These are phyloP conservation scores for Silybum marianum DNA, from an alignment of 129 eudicot species.

Conservation along the genomic window DNA sequence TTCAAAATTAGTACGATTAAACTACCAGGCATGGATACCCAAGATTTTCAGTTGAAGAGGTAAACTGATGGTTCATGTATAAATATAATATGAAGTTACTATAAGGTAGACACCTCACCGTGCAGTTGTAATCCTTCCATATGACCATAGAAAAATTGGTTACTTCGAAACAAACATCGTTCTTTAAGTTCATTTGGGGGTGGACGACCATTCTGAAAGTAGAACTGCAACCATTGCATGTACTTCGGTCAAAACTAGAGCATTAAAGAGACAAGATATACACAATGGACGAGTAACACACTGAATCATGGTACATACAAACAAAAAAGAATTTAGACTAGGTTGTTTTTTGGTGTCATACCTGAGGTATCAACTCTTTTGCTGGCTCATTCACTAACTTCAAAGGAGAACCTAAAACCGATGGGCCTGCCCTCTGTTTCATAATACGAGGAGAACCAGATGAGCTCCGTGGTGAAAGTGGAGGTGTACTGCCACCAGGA, in stretches of 20 bases:
- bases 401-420: slow-evolving; percentile 63
- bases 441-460: slow-evolving; percentile 75
- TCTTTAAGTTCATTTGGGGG: slow-evolving; percentile 84
- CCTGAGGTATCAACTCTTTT: slow-evolving; percentile 83
- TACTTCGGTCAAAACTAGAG: slow-evolving; percentile 4
- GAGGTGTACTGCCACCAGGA: slow-evolving; percentile 91
- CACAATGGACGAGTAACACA: neutral
- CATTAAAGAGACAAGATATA: neutral
- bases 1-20: neutral
- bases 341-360: slow-evolving; percentile 18
- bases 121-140: slow-evolving; percentile 71
- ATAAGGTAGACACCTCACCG: slow-evolving; percentile 40
- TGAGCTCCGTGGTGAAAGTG: slow-evolving; percentile 83
- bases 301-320: slow-evolving; percentile 3
- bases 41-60: neutral
- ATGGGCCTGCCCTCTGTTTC: slow-evolving; percentile 67
- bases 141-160: slow-evolving; percentile 86
- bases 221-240: slow-evolving; percentile 59
- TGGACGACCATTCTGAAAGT: slow-evolving; percentile 85
- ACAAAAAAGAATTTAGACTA: neutral
- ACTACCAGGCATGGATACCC: neutral
- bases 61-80: slow-evolving; percentile 19
- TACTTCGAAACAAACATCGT: slow-evolving; percentile 68
- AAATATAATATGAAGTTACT: slow-evolving; percentile 8
- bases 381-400: slow-evolving; percentile 65